These are phyloP conservation scores for Manihot esculenta DNA, from an alignment of 441 rosid species.

Conservation along the genomic window DNA sequence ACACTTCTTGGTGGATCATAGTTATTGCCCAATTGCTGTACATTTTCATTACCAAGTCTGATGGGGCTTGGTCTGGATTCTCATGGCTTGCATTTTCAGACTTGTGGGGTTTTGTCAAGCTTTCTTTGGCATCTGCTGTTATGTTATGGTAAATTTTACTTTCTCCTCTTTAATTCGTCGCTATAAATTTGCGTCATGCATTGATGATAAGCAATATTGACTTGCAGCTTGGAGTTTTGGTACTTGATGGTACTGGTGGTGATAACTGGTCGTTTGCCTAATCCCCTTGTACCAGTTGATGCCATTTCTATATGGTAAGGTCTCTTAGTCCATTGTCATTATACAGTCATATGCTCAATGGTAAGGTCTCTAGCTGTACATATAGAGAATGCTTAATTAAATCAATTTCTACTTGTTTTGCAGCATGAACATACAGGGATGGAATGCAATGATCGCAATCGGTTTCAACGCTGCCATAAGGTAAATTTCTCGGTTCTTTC, in stretches of 20 bases:
- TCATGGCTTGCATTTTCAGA: slow-evolving; percentile 78
- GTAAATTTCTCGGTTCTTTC: slow-evolving; percentile 28
- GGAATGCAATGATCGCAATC: slow-evolving; percentile 86
- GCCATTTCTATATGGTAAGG: slow-evolving; percentile 84
- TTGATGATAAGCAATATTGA: neutral
- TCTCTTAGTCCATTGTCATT: no score
- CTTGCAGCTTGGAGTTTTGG: slow-evolving; percentile 86
- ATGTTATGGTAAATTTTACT: slow-evolving; percentile 61
- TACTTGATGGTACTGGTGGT: slow-evolving; percentile 71
- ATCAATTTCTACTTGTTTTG: slow-evolving; percentile 15
- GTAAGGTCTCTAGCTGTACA: neutral
- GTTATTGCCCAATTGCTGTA: slow-evolving; percentile 58
- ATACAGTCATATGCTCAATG: no score
- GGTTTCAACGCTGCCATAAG: slow-evolving; percentile 95
- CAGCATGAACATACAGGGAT: slow-evolving; percentile 88
- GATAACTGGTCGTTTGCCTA: slow-evolving; percentile 63
- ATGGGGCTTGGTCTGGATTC: slow-evolving; percentile 87
- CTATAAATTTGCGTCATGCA: neutral
- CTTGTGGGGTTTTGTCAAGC: slow-evolving; percentile 71
- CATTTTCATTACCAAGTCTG: slow-evolving; percentile 75
- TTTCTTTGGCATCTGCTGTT: slow-evolving; percentile 79
- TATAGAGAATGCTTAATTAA: neutral
- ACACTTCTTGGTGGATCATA: slow-evolving; percentile 82
- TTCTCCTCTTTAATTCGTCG: neutral
- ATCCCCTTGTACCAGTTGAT: slow-evolving; percentile 76